A percentile compares a stretch with the other conserved stretches of the same genome.
Evolutionary conservation across 192 early-diverging fungal genomes (phyloP).

Genomic region (Martensiomyces pterosporus): DNA sequence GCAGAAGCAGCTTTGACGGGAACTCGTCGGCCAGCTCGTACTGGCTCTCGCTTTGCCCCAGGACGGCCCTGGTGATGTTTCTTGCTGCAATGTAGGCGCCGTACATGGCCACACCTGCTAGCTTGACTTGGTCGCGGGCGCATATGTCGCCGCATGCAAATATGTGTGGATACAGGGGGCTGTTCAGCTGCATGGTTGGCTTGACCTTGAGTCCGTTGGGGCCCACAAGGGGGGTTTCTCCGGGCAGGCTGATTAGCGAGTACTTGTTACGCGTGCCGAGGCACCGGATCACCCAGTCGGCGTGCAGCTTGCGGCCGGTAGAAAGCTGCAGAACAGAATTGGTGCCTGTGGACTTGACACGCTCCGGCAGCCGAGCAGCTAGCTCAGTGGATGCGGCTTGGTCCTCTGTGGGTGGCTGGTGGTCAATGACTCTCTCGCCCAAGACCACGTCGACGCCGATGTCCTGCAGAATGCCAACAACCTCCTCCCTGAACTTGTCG

Average conservation of each 20-base stretch:
- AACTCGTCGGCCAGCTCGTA: slow-evolving; percentile 5
- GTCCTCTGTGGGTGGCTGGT: not conserved
- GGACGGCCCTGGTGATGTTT: slow-evolving; percentile 29
- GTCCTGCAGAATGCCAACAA: slow-evolving; percentile 19
- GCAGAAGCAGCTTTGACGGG: slow-evolving; percentile 33
- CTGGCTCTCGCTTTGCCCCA: not conserved
- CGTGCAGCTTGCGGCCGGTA: slow-evolving; percentile 2
- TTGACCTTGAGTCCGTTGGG: slow-evolving; percentile 37
- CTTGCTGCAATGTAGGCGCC: slow-evolving; percentile 30
- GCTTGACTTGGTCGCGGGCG: slow-evolving; percentile 30
- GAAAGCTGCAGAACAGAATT: slow-evolving; percentile 12
- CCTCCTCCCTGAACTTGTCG: slow-evolving; percentile 17
- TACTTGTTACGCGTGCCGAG: slow-evolving; percentile 11
- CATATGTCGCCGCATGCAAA: slow-evolving; percentile 74
- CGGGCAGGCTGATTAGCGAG: slow-evolving; percentile 5
- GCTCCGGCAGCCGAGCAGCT: slow-evolving; percentile 12
- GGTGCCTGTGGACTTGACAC: not conserved
- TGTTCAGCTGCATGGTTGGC: slow-evolving; percentile 68
- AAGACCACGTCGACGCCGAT: slow-evolving; percentile 35
- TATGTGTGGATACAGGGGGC: slow-evolving; percentile 56
- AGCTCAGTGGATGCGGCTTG: too few species aligned
- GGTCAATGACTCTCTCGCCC: slow-evolving; percentile 15
- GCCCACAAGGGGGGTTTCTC: slow-evolving; percentile 2
- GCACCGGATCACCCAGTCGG: slow-evolving; percentile 28
- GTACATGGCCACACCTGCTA: slow-evolving; percentile 42